Percentiles rank a stretch among this genome's conserved stretches.
Evolutionary conservation across 2,329 filamentous ascomycete genomes (phyloP).

Genomic region (Monilinia laxa): DNA sequence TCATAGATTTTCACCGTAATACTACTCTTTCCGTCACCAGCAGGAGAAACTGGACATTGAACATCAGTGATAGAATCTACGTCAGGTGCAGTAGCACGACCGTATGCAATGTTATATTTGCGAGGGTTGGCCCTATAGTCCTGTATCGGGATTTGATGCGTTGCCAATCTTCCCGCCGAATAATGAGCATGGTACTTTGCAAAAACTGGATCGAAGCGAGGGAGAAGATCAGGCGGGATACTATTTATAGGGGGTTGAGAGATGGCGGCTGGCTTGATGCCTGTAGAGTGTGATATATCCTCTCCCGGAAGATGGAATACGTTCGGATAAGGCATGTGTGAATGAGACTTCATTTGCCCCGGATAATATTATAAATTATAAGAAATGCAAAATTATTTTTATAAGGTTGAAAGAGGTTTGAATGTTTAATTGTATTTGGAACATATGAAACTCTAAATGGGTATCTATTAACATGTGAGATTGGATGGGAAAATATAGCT

Average conservation of each 20-base stretch:
- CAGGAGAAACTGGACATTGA: constrained; percentile 41
- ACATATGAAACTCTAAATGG: neutral
- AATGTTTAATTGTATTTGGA: too few relatives aligned
- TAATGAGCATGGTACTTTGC: constrained; percentile 46
- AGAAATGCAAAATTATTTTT: neutral
- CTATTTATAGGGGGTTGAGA: constrained; percentile 45
- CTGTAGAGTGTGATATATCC: constrained; percentile 9
- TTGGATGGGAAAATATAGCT: neutral
- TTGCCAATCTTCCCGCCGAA: constrained; percentile 45
- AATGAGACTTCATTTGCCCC: neutral
- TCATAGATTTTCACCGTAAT: constrained; percentile 45
- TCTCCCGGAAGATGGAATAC: constrained; percentile 15
- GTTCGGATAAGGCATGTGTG: constrained; percentile 10
- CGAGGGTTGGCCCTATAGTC: constrained; percentile 43
- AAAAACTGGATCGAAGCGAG: constrained; percentile 45
- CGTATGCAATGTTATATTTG: constrained; percentile 43
- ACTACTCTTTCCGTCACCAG: constrained; percentile 41
- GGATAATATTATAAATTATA: neutral
- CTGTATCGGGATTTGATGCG: constrained; percentile 42
- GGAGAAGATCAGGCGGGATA: constrained; percentile 43
- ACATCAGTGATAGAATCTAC: constrained; percentile 44
- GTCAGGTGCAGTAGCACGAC: constrained; percentile 41
- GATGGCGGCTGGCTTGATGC: constrained; percentile 23
- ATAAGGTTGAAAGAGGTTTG: too few relatives aligned
- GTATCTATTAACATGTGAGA: neutral